Base-by-base conservation (phyloP, 495 filamentous ascomycete species). In the Aspergillus cristatus region DNA sequence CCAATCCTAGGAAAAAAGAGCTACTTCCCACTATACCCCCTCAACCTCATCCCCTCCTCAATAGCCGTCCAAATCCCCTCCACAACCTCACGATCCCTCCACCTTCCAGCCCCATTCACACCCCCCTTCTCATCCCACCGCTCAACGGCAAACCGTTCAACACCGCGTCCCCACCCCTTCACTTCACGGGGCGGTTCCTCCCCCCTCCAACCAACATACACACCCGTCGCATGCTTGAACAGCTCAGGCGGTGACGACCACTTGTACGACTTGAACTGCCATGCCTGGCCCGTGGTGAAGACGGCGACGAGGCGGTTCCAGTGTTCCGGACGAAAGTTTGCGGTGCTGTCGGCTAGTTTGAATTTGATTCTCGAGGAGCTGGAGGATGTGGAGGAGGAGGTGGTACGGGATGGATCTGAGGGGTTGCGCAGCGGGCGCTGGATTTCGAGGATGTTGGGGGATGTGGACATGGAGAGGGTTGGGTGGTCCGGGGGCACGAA, bases 201-300 rank as follows among this genome's bases (percentile, higher is more conserved):
- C 6, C 86, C 89, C 28, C 82, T 71, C 86, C 85, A 96, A 2
- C 91, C 91, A 17, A 97, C 79, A 53, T 90, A 93, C 30, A 97
- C 67, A 34, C 91, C 91, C 11, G 83, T 70, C 14, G 84, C 81
- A 46, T 95, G 83, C 43, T 77, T 73, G 63, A 99, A 99, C 20
- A 99, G 70, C 44, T 97, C 91, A 2, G 76, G 65, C 3, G 93
- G 85, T 17, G 86, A 78, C 41, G 82, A 80, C 89, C 91, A 97
- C 64, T 91, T 93, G 73, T 97, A 99, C 32, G 79, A 82, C 63
- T 94, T 94, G 65, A 97, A 99, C 60, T 99, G 91, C 91, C 91
- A 99, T 8, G 82, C 81, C 60, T 99, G 91, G 15, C 91, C 91
- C 7, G 91, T 99, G 0, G 91, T 99, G 63, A 99, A 99, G 32